These are phyloP conservation scores for Diaporthe humulicola DNA, from an alignment of 2,329 filamentous ascomycete species.

Conservation along the genomic window DNA sequence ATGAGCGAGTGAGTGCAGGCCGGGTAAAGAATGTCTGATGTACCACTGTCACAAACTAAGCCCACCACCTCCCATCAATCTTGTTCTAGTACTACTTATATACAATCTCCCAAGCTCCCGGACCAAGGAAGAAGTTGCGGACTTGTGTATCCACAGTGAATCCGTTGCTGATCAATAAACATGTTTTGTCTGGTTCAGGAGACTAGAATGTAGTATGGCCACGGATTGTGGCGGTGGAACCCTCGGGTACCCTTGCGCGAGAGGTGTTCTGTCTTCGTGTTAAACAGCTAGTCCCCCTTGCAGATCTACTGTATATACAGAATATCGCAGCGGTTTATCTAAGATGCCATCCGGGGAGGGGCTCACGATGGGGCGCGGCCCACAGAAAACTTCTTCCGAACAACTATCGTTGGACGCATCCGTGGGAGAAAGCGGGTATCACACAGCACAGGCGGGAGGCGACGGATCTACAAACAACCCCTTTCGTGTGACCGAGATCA, in stretches of 20 bases:
- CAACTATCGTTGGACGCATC: neutral
- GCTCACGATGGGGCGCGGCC: neutral
- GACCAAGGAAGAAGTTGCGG: neutral
- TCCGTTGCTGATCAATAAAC: conserved; percentile 10
- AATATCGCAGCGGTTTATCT: conserved; percentile 13
- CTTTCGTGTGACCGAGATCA: neutral
- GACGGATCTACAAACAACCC: neutral
- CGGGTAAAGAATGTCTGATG: conserved; percentile 1
- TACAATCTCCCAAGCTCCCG: neutral
- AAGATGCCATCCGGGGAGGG: neutral
- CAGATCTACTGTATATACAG: neutral
- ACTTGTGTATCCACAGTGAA: neutral
- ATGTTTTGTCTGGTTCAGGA: conserved; percentile 14
- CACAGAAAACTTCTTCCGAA: neutral
- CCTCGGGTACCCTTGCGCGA: neutral
- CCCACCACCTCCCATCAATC: neutral
- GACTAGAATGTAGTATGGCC: neutral
- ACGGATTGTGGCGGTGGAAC: conserved; percentile 16
- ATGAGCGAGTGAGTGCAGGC: neutral
- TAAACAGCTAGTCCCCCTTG: neutral
- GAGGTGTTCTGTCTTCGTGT: neutral
- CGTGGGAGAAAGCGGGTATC: neutral
- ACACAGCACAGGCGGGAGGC: neutral
- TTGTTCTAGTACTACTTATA: neutral
- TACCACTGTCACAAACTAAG: neutral